A percentile compares a stretch with the other conserved stretches of the same genome.
Evolutionary conservation across 495 filamentous ascomycete species (phyloP).

Genomic region (Hyaloscypha variabilis): DNA sequence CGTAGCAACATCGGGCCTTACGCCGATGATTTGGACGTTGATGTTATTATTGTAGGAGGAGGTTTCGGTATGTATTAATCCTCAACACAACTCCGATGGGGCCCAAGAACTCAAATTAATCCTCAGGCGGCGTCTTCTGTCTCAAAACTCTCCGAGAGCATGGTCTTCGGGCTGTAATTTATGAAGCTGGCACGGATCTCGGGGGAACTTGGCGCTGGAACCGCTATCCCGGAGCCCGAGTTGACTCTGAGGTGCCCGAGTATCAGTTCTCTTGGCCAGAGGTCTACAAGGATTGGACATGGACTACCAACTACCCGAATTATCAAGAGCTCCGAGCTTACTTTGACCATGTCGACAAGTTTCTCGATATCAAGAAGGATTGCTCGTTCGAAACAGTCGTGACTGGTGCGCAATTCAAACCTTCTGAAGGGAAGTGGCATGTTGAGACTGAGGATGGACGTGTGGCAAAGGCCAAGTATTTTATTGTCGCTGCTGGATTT

Average conservation of each 20-base stretch:
- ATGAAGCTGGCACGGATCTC: constrained; percentile 49
- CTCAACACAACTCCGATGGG: neutral
- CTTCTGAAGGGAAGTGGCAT: constrained; percentile 43
- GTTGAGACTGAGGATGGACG: constrained; percentile 50
- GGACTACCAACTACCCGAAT: constrained; percentile 52
- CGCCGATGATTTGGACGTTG: constrained; percentile 42
- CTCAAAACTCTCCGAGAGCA: constrained; percentile 43
- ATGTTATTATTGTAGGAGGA: constrained; percentile 55
- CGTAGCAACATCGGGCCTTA: constrained; percentile 42
- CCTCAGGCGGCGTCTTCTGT: constrained; percentile 36
- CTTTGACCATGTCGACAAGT: constrained; percentile 57
- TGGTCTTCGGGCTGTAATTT: constrained; percentile 43
- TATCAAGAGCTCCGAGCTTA: constrained; percentile 53
- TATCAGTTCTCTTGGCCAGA: constrained; percentile 57
- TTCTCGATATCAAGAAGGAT: constrained; percentile 52
- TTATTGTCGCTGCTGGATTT: constrained; percentile 51
- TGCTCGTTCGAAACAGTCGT: constrained; percentile 52
- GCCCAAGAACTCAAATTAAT: constrained; percentile 4
- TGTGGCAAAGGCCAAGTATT: constrained; percentile 44
- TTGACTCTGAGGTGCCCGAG: constrained; percentile 52
- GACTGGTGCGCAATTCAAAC: constrained; percentile 47
- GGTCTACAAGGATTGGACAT: constrained; percentile 56
- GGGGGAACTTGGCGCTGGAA: constrained; percentile 57
- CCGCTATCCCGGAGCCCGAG: constrained; percentile 53
- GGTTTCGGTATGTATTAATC: constrained; percentile 43